Percentiles rank a stretch among this genome's conserved stretches.
Conservation (phyloP, 2,329 filamentous ascomycete species). For the Trichoderma breve region DNA sequence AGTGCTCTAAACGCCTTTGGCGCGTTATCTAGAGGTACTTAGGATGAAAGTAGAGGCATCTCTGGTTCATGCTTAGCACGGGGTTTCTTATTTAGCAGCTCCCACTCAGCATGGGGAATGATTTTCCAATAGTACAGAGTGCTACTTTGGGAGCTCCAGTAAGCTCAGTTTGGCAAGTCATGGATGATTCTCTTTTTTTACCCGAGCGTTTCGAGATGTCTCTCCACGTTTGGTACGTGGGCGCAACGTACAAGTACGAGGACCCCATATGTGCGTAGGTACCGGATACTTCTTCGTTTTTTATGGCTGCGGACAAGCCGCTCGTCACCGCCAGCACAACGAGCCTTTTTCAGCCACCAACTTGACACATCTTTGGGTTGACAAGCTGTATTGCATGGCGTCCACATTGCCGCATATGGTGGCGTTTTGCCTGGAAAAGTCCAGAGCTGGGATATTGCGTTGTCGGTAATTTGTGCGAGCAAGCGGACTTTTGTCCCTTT, state of each 20-base stretch:
- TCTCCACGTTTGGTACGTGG: constrained; percentile 3
- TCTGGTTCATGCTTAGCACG: neutral
- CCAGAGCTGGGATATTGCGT: neutral
- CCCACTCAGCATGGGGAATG: neutral
- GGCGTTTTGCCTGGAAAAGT: neutral
- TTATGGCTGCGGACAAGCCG: neutral
- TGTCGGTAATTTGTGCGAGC: neutral
- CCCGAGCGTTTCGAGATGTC: constrained; percentile 4
- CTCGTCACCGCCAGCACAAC: neutral
- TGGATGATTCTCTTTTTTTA: neutral
- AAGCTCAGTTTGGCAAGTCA: neutral
- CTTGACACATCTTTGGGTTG: neutral
- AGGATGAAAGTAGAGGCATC: neutral
- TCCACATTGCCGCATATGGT: neutral
- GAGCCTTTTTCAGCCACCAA: neutral
- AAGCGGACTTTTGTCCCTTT: neutral
- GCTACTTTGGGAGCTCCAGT: neutral
- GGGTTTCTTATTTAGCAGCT: neutral
- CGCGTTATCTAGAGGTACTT: neutral
- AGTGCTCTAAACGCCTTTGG: neutral
- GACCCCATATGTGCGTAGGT: neutral
- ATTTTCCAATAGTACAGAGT: neutral
- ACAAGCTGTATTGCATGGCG: neutral
- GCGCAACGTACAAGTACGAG: neutral
- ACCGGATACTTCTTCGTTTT: neutral